Percentiles rank a stretch among this genome's conserved stretches.
Conservation (phyloP, 768 basidiomycete species). For the Psilocybe cubensis region DNA sequence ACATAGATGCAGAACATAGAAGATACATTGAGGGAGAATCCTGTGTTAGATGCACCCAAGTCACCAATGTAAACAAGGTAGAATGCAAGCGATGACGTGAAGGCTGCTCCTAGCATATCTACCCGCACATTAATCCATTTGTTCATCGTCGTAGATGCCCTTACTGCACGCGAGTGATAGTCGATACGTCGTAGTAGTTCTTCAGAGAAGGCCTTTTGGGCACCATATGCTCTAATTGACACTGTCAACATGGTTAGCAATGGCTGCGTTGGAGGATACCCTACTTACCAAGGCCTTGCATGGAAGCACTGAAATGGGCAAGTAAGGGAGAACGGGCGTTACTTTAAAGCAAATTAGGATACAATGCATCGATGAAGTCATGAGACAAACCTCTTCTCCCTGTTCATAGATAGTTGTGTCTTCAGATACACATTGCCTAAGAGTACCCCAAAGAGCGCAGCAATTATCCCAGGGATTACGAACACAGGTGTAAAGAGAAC, state of each 20-base stretch:
- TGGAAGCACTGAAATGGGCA: conserved; percentile 34
- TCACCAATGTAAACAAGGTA: conserved; percentile 54
- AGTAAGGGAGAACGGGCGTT: conserved; percentile 24
- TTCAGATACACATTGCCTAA: conserved; percentile 46
- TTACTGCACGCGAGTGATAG: conserved; percentile 46
- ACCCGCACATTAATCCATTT: conserved; percentile 53
- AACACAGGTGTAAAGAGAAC: conserved; percentile 46
- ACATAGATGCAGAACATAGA: conserved; percentile 60
- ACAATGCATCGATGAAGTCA: not conserved
- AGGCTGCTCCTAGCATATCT: conserved; percentile 58
- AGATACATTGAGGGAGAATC: conserved; percentile 64
- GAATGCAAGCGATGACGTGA: conserved; percentile 54
- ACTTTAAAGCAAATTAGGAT: conserved; percentile 1
- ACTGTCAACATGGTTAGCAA: conserved; percentile 25
- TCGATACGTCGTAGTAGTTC: conserved; percentile 55
- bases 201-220: conserved; percentile 47
- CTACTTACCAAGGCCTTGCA: conserved; percentile 55
- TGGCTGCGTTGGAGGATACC: not conserved
- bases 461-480: conserved; percentile 42
- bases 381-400: conserved; percentile 32
- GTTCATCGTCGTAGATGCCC: conserved; percentile 53
- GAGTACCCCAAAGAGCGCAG: conserved; percentile 43
- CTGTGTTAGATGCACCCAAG: conserved; percentile 44
- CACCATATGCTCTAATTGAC: conserved; percentile 68
- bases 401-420: conserved; percentile 46